Evolutionary conservation across 225 moss, liverwort and hornwort genomes (phyloP).

Genomic region (Polytrichum commune): DNA sequence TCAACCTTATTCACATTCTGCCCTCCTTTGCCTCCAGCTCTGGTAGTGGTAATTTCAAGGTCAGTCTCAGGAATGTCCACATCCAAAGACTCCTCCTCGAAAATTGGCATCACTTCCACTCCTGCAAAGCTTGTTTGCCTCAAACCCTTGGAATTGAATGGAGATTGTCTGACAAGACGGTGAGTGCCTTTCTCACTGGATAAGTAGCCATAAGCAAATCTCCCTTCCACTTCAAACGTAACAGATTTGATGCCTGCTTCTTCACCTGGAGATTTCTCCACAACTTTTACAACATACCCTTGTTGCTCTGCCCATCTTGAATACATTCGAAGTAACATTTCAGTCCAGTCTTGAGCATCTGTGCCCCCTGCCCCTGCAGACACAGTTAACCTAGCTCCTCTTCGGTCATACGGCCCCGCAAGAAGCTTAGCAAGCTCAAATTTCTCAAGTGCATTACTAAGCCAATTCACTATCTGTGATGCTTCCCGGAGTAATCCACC

Average conservation of each 20-base stretch:
- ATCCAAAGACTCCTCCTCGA: slow-evolving; percentile 82
- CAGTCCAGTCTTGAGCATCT: slow-evolving; percentile 98
- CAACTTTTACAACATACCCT: slow-evolving; percentile 59
- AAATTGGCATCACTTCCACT: slow-evolving; percentile 91
- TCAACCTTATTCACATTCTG: slow-evolving; percentile 99
- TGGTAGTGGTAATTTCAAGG: slow-evolving; percentile 78
- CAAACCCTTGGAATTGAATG: slow-evolving; percentile 92
- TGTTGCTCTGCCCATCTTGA: slow-evolving; percentile 89
- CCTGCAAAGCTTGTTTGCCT: slow-evolving; percentile 99
- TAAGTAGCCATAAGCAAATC: slow-evolving; percentile 88
- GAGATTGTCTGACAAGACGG: slow-evolving; percentile 93
- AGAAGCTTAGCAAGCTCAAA: slow-evolving; percentile 93
- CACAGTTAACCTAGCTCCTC: slow-evolving; percentile 78
- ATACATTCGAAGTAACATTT: slow-evolving; percentile 91
- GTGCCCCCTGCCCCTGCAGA: slow-evolving; percentile 99
- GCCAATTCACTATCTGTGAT: slow-evolving; percentile 63
- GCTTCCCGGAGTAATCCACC: slow-evolving; percentile 78
- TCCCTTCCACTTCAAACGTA: slow-evolving; percentile 81
- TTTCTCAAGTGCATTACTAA: slow-evolving; percentile 63
- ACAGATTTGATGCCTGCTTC: slow-evolving; percentile 99
- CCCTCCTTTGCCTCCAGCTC: slow-evolving; percentile 97
- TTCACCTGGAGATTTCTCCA: slow-evolving; percentile 84
- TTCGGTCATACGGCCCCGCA: slow-evolving; percentile 81
- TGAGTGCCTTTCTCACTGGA: slow-evolving; percentile 95
- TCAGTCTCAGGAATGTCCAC: slow-evolving; percentile 84